phyloP scores from a whole-genome alignment of 1,284 basidiomycete genomes.

The Puccinia novopanici region DNA sequence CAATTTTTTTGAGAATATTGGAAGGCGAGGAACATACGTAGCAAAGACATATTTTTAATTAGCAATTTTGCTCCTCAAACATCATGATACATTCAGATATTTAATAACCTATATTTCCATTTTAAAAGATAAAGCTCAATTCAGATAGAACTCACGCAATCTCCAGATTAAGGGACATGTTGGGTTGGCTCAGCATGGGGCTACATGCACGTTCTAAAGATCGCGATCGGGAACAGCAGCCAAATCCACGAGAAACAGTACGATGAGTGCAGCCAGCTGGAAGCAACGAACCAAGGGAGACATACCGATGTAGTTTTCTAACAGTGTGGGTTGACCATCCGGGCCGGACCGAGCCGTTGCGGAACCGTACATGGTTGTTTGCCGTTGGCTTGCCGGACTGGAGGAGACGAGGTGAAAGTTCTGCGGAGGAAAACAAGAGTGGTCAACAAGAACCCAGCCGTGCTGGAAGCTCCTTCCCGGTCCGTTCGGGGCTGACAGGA shows the following conservation, averaged over 20 bases:
- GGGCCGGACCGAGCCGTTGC: not conserved
- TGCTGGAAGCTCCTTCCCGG: too few relatives aligned
- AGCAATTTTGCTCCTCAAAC: not conserved
- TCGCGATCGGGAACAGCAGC: not conserved
- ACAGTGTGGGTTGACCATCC: slow-evolving; percentile 4
- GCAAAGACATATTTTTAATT: not conserved
- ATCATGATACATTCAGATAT: not conserved
- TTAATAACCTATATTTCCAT: not conserved
- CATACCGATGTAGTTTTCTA: slow-evolving; percentile 28
- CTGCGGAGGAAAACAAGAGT: not conserved
- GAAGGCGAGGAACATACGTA: not conserved
- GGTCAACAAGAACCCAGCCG: not conserved
- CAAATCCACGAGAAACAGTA: not conserved
- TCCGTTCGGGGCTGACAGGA: too few relatives aligned
- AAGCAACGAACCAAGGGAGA: not conserved
- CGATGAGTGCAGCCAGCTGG: not conserved
- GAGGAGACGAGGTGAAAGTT: not conserved
- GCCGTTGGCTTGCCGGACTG: not conserved
- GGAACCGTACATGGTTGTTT: slow-evolving; percentile 9
- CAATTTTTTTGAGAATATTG: not conserved
- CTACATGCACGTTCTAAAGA: slow-evolving; percentile 75
- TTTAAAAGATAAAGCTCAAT: not conserved
- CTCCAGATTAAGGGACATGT: slow-evolving; percentile 88
- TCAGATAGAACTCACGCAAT: slow-evolving; percentile 70
- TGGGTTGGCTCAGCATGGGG: slow-evolving; percentile 80